Evolutionary conservation across 257 asterid genomes (phyloP).

Genomic region (Salvia miltiorrhiza): DNA sequence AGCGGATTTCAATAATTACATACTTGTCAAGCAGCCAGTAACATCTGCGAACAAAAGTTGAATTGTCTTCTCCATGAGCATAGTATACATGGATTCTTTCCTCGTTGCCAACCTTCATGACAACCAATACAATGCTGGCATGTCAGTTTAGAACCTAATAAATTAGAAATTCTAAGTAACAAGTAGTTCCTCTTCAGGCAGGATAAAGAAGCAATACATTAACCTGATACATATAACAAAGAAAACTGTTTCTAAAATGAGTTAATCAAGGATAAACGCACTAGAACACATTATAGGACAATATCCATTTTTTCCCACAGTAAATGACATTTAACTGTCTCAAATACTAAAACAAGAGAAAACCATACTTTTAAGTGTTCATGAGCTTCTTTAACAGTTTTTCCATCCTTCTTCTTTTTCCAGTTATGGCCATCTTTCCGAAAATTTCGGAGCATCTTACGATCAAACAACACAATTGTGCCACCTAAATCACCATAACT

Average conservation of each 20-base stretch:
- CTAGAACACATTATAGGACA: background rate
- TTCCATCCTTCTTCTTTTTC: conserved; percentile 98
- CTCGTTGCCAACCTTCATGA: conserved; percentile 79
- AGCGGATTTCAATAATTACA: conserved; percentile 27
- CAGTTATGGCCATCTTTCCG: conserved; percentile 96
- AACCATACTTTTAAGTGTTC: conserved; percentile 85
- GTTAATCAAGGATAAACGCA: background rate
- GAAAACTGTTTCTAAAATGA: background rate
- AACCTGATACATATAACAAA: background rate
- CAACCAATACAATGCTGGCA: conserved; percentile 24
- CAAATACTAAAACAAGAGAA: conserved; percentile 13
- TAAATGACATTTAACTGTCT: background rate
- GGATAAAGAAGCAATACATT: background rate
- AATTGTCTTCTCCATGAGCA: conserved; percentile 91
- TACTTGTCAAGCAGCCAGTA: conserved; percentile 99
- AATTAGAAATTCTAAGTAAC: background rate
- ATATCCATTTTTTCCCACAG: background rate
- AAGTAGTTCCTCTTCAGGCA: conserved; percentile 8
- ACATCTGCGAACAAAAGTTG: conserved; percentile 97
- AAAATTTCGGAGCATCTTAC: conserved; percentile 95
- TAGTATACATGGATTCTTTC: conserved; percentile 98
- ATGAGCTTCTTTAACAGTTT: conserved; percentile 97
- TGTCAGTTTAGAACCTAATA: conserved; percentile 21
- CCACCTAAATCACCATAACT: conserved; percentile 59
- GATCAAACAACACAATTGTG: conserved; percentile 81